A percentile compares a stretch with the other conserved stretches of the same genome.
phyloP scores from a whole-genome alignment of 129 eudicot genomes.

The Escallonia rubra region DNA sequence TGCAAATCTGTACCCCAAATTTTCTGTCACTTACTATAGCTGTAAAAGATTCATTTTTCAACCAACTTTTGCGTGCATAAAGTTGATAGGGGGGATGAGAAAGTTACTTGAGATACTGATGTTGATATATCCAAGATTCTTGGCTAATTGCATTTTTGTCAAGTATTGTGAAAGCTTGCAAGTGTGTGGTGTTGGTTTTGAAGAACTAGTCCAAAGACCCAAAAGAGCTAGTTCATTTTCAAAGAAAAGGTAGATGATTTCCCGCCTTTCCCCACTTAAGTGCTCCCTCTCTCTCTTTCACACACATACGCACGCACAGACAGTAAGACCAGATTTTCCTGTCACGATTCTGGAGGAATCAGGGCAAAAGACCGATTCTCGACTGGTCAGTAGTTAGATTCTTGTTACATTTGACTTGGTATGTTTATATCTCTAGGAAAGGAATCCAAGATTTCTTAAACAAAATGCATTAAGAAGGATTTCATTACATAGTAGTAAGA shows the following conservation, averaged over 20 bases:
- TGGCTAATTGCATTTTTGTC: too few species aligned
- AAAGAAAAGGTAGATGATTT: not conserved
- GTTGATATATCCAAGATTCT: too few species aligned
- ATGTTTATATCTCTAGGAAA: too few species aligned
- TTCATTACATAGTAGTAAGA: not conserved
- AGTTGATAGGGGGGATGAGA: too few species aligned
- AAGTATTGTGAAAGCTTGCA: too few species aligned
- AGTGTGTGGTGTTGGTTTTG: too few species aligned
- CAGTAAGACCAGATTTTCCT: not conserved
- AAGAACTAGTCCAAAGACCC: too few species aligned
- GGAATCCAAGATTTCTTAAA: not conserved
- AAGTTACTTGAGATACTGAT: too few species aligned
- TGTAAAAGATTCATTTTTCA: too few species aligned
- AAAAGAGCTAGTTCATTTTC: not conserved
- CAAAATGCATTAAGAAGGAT: not conserved
- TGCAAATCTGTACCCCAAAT: too few species aligned
- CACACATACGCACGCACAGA: not conserved
- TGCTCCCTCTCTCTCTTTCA: not conserved
- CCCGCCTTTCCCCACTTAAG: conserved; percentile 4
- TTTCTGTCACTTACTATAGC: too few species aligned
- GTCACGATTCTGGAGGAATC: not conserved
- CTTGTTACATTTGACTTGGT: not conserved
- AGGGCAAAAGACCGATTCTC: not conserved
- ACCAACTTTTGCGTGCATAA: too few species aligned
- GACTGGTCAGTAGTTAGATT: not conserved